Evolutionary conservation across 2,329 filamentous ascomycete genomes (phyloP).

Genomic region (Aspergillus udagawae): DNA sequence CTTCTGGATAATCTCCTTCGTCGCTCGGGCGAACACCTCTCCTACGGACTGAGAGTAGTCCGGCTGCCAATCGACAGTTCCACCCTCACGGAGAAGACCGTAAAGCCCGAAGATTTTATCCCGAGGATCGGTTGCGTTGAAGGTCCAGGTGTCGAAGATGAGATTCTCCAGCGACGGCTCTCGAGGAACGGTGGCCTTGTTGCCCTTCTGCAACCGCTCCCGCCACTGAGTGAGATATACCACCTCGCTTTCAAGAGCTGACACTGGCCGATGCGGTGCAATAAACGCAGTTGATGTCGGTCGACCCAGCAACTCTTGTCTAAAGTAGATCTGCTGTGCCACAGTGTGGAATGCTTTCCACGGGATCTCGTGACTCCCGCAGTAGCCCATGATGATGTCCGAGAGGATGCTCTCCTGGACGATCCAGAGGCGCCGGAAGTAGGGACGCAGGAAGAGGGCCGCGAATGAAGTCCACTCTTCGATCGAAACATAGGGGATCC

Average conservation of each 20-base stretch:
- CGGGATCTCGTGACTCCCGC: not conserved
- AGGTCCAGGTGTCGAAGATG: slow-evolving; percentile 6
- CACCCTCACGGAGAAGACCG: not conserved
- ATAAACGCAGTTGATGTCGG: slow-evolving; percentile 1
- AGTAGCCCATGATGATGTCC: not conserved
- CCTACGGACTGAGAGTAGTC: not conserved
- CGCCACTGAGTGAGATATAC: slow-evolving; percentile 4
- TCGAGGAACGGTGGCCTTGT: not conserved
- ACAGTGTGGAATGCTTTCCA: slow-evolving; percentile 2
- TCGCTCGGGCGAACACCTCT: not conserved
- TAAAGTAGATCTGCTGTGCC: slow-evolving; percentile 2
- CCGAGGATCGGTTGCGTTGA: not conserved
- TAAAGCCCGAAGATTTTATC: slow-evolving; percentile 4
- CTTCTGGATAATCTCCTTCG: not conserved
- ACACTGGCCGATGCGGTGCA: not conserved
- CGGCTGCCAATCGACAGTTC: not conserved
- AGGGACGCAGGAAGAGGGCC: slow-evolving; percentile 1
- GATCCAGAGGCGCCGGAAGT: slow-evolving; percentile 2
- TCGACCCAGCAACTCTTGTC: not conserved
- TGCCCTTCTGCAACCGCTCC: not conserved
- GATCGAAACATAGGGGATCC: not conserved
- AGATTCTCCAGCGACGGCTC: slow-evolving; percentile 1
- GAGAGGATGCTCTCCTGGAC: slow-evolving; percentile 2
- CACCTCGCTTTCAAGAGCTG: slow-evolving; percentile 1
- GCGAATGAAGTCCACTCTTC: slow-evolving; percentile 1